Percentiles rank a stretch among this genome's conserved stretches.
Conservation (phyloP, 805 yeast species). For the Pichia gijzeniarum region DNA sequence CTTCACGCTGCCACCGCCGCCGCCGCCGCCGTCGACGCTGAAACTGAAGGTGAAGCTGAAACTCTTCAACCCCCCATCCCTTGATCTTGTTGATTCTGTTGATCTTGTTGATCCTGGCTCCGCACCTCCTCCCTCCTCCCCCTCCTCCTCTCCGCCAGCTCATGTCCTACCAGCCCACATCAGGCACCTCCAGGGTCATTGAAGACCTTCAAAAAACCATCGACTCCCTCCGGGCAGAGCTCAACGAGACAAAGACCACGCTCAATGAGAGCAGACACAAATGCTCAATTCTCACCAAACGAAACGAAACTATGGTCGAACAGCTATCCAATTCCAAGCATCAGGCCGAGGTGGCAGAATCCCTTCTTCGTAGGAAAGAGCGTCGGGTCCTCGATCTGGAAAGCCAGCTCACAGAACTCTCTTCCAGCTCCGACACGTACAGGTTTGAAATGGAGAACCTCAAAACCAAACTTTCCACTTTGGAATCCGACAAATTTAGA, state of each 20-base stretch:
- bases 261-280: constrained; percentile 48
- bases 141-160: too few relatives aligned
- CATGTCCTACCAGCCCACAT: constrained; percentile 3
- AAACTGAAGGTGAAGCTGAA: too few relatives aligned
- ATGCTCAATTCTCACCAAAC: constrained; percentile 36
- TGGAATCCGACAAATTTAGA: constrained; percentile 40
- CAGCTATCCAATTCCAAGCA: constrained; percentile 67
- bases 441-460: constrained; percentile 44
- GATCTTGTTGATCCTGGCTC: too few relatives aligned
- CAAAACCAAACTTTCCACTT: constrained; percentile 41
- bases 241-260: constrained; percentile 23
- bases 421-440: constrained; percentile 41
- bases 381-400: constrained; percentile 64
- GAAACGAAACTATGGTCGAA: constrained; percentile 51
- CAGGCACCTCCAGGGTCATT: constrained; percentile 29
- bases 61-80: too few relatives aligned
- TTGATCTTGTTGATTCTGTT: too few relatives aligned
- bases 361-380: constrained; percentile 63
- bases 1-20: too few relatives aligned
- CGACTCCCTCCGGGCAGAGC: constrained; percentile 21
- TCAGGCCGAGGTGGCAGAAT: constrained; percentile 68
- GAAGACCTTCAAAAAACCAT: constrained; percentile 27
- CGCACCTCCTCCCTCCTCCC: background rate
- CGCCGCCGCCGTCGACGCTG: too few relatives aligned
- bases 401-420: constrained; percentile 42